Base-by-base conservation (phyloP, 805 yeast genomes). In the Yarrowia phangngaensis region DNA sequence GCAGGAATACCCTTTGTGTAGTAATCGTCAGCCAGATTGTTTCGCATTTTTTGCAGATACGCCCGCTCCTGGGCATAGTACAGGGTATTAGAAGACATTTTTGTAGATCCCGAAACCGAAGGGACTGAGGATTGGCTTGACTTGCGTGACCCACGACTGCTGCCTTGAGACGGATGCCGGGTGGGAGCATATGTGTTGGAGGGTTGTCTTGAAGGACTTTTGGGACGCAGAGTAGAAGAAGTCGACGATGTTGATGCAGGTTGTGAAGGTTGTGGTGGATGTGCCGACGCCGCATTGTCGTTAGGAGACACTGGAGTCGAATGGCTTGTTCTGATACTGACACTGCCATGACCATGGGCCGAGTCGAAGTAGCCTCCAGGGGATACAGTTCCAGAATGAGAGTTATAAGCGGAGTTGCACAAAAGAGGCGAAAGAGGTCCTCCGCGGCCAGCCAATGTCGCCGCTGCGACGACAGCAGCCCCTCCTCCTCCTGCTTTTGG, bases 21-120 rank as follows among this genome's bases (percentile, higher is more conserved):
- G 61, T 82, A 82, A 56, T 84, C 92, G 61, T 83, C 86, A 3
- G 70, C 74, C 29, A 70, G 66, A 54, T 76, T 80, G 54, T 79
- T 79, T 52, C 75, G 72, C 58, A 84, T 74, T 58, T 76, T 76
- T 51, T 74, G 75, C 51, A 84, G 63, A 57, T 84, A 84, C 0
- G 79, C 74, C 56, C 73, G 73, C 59, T 84, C 92, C 58, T 83
- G 89, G 3, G 79, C 75, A 51, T 71, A 58, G 59, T 76, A 77
- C 56, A 69, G 72, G 27, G 67, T 66, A 54, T 58, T 63, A 13
- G 58, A 36, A n/a, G 55, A 59, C 16, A 53, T 47, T n/a, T 47
- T 40, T 11, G 35, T 6, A 22, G 52, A 38, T 14, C 26, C 20
- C 9, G 38, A 24, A 6, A 33, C 35, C 12, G 30, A 24, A 11